Percentiles rank a stretch among this genome's conserved stretches.
Conservation (phyloP, 257 asterid genomes). For the Primulina eburnea region DNA sequence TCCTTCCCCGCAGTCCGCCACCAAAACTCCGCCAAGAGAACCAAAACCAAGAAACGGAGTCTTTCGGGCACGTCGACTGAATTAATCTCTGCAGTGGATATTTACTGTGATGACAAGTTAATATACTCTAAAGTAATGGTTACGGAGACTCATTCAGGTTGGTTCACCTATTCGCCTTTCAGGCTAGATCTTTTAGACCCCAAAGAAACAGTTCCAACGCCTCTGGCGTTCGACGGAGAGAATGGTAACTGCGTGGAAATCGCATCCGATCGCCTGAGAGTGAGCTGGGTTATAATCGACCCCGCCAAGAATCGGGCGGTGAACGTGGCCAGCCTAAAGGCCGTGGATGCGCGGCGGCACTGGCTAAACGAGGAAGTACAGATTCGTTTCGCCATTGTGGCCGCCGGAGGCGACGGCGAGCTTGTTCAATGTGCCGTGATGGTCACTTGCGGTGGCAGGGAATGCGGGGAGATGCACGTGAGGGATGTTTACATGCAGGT, state of each 20-base stretch:
- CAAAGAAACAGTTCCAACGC: conserved; percentile 47
- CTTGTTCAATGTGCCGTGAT: conserved; percentile 51
- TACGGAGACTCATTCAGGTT: conserved; percentile 46
- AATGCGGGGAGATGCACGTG: conserved; percentile 54
- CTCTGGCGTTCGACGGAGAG: conserved; percentile 39
- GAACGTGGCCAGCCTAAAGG: conserved; percentile 52
- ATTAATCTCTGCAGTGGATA: conserved; percentile 70
- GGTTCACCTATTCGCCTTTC: conserved; percentile 63
- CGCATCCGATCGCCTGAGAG: conserved; percentile 39
- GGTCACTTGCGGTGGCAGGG: conserved; percentile 58
- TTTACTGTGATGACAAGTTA: conserved; percentile 37
- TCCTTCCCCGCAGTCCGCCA: conserved; percentile 45
- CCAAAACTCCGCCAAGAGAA: not conserved
- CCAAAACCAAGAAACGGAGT: not conserved
- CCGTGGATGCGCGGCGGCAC: conserved; percentile 59
- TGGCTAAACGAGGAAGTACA: conserved; percentile 65
- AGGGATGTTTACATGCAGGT: conserved; percentile 63
- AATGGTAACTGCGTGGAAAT: conserved; percentile 28
- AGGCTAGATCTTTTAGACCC: conserved; percentile 50
- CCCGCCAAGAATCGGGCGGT: conserved; percentile 48
- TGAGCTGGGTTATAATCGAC: conserved; percentile 78
- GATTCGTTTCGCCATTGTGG: conserved; percentile 48
- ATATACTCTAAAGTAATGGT: conserved; percentile 45
- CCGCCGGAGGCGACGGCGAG: conserved; percentile 32
- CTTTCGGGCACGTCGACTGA: conserved; percentile 3